Evolutionary conservation across 2,329 filamentous ascomycete genomes (phyloP).

Genomic region (Colletotrichum higginsianum): DNA sequence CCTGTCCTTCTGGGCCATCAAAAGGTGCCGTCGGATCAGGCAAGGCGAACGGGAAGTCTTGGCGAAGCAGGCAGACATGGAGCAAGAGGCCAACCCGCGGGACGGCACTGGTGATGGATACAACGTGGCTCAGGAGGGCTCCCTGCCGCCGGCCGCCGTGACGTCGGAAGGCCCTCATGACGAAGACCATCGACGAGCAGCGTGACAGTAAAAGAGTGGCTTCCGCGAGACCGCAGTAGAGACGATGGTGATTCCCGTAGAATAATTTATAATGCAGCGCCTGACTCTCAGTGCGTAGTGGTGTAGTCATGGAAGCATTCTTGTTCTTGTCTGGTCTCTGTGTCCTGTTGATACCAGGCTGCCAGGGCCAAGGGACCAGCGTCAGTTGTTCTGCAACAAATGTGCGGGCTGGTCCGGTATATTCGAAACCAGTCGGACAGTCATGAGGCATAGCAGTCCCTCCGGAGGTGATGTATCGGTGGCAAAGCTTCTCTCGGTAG

Average conservation of each 20-base stretch:
- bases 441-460: not conserved
- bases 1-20: constrained; percentile 26
- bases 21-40: constrained; percentile 28
- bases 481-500: not conserved
- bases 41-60: constrained; percentile 12
- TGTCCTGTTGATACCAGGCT: not conserved
- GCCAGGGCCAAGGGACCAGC: not conserved
- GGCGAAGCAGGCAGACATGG: constrained; percentile 11
- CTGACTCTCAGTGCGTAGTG: not conserved
- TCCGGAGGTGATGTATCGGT: no score
- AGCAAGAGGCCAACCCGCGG: not conserved
- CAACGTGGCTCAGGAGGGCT: not conserved
- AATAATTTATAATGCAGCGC: no score
- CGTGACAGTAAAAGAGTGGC: not conserved
- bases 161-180: not conserved
- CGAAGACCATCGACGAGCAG: not conserved
- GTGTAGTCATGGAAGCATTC: no score
- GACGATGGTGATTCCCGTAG: not conserved
- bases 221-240: not conserved
- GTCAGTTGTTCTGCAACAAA: constrained; percentile 11
- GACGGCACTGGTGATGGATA: not conserved
- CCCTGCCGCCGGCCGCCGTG: not conserved
- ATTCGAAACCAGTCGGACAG: not conserved
- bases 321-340: not conserved
- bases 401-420: not conserved